phyloP scores from a whole-genome alignment of 2,329 filamentous ascomycete genomes.

The Neopestalotiopsis sp. region DNA sequence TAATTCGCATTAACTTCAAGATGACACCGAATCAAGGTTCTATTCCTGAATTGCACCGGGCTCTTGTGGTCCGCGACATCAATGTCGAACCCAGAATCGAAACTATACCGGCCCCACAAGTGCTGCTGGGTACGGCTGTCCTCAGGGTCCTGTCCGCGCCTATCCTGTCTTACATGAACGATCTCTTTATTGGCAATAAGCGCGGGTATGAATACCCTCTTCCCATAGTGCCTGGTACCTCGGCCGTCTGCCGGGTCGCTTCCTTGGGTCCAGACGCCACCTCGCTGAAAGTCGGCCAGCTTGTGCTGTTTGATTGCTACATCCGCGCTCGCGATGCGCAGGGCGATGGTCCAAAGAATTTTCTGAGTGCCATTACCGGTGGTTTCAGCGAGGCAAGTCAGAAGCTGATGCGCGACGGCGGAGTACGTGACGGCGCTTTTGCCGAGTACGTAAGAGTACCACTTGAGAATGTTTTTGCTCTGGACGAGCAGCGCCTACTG shows the following conservation, averaged over 20 bases:
- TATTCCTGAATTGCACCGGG: neutral
- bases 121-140: constrained; percentile 3
- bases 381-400: neutral
- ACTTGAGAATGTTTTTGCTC: constrained; percentile 24
- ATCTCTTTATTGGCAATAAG: constrained; percentile 25
- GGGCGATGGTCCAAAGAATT: neutral
- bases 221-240: constrained; percentile 20
- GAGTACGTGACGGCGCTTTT: constrained; percentile 19
- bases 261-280: constrained; percentile 22
- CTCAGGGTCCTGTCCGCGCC: neutral
- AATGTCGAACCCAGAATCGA: constrained; percentile 5
- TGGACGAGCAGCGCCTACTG: constrained; percentile 20
- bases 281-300: constrained; percentile 22
- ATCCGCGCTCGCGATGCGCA: constrained; percentile 20
- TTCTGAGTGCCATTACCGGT: neutral
- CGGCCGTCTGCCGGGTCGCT: constrained; percentile 26
- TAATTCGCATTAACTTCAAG: neutral
- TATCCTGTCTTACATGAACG: constrained; percentile 18
- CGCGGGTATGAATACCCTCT: constrained; percentile 22
- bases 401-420: constrained; percentile 4
- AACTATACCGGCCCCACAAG: neutral
- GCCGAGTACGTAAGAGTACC: constrained; percentile 24
- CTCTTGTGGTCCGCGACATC: constrained; percentile 6
- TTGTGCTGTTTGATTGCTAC: constrained; percentile 23
- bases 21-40: neutral